Percentiles rank a stretch among this genome's conserved stretches.
phyloP scores from a whole-genome alignment of 306 rosid genomes.

The Trifolium dubium region DNA sequence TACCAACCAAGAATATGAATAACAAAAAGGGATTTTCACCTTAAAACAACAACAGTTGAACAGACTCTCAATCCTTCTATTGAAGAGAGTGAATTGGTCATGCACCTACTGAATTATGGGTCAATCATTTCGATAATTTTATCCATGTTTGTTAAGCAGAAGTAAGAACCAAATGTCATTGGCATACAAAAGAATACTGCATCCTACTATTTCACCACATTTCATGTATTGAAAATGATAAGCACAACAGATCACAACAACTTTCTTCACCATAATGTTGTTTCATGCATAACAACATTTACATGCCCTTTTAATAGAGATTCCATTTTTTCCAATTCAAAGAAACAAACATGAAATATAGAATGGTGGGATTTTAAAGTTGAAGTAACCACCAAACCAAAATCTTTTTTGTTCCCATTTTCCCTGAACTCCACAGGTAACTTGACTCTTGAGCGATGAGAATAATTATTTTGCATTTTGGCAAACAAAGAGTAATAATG shows the following conservation, averaged over 20 bases:
- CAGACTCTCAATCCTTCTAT: conserved; percentile 7
- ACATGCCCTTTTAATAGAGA: conserved; percentile 1
- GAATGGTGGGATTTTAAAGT: conserved; percentile 26
- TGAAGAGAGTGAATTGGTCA: conserved; percentile 1
- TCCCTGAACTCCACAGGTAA: conserved; percentile 18
- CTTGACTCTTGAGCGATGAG: neutral
- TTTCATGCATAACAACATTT: conserved; percentile 6
- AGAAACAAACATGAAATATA: conserved; percentile 18
- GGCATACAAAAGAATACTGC: conserved; percentile 2
- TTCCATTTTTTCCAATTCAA: conserved; percentile 3
- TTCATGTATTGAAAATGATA: neutral
- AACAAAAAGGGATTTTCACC: conserved; percentile 1
- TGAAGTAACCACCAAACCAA: conserved; percentile 13
- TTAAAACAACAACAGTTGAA: conserved; percentile 22
- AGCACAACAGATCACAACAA: conserved; percentile 8
- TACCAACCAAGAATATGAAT: conserved; percentile 6
- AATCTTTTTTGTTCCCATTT: conserved; percentile 20
- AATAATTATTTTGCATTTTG: conserved; percentile 13
- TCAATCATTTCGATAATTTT: neutral
- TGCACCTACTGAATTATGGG: conserved; percentile 23
- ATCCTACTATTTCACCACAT: conserved; percentile 18
- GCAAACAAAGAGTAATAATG: conserved; percentile 19
- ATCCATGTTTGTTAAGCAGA: conserved; percentile 13
- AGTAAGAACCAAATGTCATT: conserved; percentile 3
- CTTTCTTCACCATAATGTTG: conserved; percentile 1